Evolutionary conservation across 2,329 filamentous ascomycete species (phyloP), one percentile per base, ranked within the genome.

Genomic region (Pseudogymnoascus sp.): DNA sequence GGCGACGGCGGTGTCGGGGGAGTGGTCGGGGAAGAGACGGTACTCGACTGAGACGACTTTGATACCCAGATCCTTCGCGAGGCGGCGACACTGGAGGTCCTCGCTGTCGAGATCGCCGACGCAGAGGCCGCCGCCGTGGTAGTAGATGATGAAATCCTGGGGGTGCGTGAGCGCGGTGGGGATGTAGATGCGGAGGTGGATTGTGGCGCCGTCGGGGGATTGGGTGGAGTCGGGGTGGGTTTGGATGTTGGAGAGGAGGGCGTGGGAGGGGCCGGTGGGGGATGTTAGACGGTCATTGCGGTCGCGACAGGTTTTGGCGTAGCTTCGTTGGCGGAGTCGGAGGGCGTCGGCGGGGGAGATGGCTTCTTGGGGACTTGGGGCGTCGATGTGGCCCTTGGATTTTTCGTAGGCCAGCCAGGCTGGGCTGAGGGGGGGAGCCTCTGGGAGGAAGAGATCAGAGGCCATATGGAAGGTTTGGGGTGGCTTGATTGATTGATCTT

Each of bases 21-120:
- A 77, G 54, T n/a, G 76, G 76, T 68, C 82, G 80, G 4, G 73
- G 69, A 1, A 81, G 36, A 82, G 74, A 3, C 80, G 75, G 69
- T 83, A 82, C 13, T 76, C 76, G 34, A 81, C 71, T 0, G 79
- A 81, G 69, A 78, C 80, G 28, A 82, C 72, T 2, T 73, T 68
- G 37, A 69, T 67, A 7, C 66, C 65, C 0, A 73, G 64, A 6
- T 69, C 71, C 21, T 75, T 74, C 25, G 77, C 68, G 21, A 82
- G 74, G 25, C 75, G 76, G 0, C 79, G 75, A 68, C 79, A 81
- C 1, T 78, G 77, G 1, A 81, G 70, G 57, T 83, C 79, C 68
- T 83, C 80, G 65, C 77, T 80, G 66, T 81, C 79, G 1, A 79
- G 77, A 62, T 81, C 79, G 10, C 80, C 80, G 34, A 82, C 77